Evolutionary conservation across 2,329 filamentous ascomycete species (phyloP).

Genomic region (Akanthomyces dipterigenus): DNA sequence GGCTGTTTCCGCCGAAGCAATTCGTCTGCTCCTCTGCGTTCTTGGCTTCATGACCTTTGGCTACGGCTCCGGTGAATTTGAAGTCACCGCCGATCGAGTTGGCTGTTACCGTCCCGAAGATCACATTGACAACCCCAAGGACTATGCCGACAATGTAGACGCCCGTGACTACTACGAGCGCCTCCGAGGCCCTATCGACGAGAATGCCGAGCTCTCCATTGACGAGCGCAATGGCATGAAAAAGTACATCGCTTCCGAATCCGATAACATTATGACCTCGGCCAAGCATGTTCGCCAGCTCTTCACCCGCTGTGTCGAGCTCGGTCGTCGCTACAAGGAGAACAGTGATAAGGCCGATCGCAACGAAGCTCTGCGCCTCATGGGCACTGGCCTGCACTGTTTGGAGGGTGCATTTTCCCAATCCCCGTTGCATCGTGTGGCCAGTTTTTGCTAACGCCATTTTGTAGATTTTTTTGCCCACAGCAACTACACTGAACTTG

Average conservation of each 20-base stretch:
- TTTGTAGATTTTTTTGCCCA: constrained; percentile 75
- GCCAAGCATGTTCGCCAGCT: constrained; percentile 69
- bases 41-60: constrained; percentile 73
- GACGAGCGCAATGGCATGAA: constrained; percentile 75
- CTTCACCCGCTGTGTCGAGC: constrained; percentile 66
- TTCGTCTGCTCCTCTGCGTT: constrained; percentile 81
- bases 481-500: constrained; percentile 81
- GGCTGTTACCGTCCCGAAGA: constrained; percentile 71
- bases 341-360: constrained; percentile 62
- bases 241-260: constrained; percentile 90
- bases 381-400: constrained; percentile 86
- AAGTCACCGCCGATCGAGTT: constrained; percentile 69
- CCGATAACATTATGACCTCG: constrained; percentile 71
- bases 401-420: constrained; percentile 55
- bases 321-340: constrained; percentile 64
- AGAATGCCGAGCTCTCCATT: constrained; percentile 69
- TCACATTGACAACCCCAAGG: constrained; percentile 66
- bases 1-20: constrained; percentile 81
- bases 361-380: constrained; percentile 76
- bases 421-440: neutral
- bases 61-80: constrained; percentile 73
- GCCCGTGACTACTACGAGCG: constrained; percentile 74
- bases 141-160: constrained; percentile 86
- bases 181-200: constrained; percentile 76
- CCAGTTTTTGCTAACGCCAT: constrained; percentile 11